Evolutionary conservation across 371 early-diverging fungal species (phyloP), one percentile per base, ranked within the genome.

Genomic region (Thermomucor indicae-seudaticae): DNA sequence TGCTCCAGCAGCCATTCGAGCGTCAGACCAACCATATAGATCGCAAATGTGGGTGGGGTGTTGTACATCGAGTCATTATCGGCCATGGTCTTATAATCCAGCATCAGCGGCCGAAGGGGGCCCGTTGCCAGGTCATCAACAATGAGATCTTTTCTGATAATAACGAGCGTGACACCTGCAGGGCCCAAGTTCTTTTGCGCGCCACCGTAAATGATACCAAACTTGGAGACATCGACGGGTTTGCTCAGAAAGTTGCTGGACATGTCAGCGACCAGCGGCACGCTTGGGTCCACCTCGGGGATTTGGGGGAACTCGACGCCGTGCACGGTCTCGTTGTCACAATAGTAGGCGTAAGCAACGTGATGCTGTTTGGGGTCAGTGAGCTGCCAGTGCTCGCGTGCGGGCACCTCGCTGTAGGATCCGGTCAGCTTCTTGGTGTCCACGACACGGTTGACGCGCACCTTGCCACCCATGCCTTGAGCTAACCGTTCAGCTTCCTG

Each of bases 151-250:
- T 95, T 84, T 38, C 95, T 88, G 43, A 97, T 76, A 47, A 98
- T 90, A 28, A 90, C 90, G 19, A 98, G 64, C 0, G 97, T 92
- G 8, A 94, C 88, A 38, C 98, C 98, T 11, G 95, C 89, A 22
- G 94, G 92, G 0, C 98, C 98, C 59, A 97, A 84, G 74, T 98
- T 98, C 79, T 98, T 98, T 72, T 98, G 97, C 7, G 95, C 98
- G 8, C 97, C 97, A 12, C 91, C 96, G 67, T 91, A 91, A 47
- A 98, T 89, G 34, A 93, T 61, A 17, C 86, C 96, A 64, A 83
- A 95, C 51, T 86, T 81, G 41, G 77, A 62, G 17, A 98, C 84
- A 59, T 95, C 91, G 25, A 96, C 63, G 3, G 84, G 83, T 29
- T 91, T 81, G 11, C 95, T 90, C 42, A 96, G 75, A 60, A 94